Conservation (phyloP, 2,329 filamentous ascomycete genomes). For the Cladophialophora carrionii region DNA sequence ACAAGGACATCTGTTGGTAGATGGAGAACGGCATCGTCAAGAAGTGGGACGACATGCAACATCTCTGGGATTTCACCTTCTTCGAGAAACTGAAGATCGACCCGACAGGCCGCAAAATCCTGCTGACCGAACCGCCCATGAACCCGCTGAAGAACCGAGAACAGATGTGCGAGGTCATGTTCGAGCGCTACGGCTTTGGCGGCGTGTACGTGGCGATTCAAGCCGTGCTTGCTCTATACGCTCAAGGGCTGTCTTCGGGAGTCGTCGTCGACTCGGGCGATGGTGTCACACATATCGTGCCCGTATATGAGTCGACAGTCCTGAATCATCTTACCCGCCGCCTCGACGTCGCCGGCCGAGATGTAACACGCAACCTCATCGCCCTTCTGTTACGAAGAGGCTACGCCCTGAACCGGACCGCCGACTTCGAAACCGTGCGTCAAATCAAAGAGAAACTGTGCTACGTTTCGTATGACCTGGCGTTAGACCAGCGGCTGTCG, state of each 20-base stretch:
- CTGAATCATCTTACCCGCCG: slow-evolving; percentile 94
- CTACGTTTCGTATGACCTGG: slow-evolving; percentile 97
- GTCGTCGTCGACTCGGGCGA: slow-evolving; percentile 99
- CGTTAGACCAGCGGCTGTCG: slow-evolving; percentile 91
- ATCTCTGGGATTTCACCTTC: slow-evolving; percentile 99
- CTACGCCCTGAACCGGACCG: slow-evolving; percentile 95
- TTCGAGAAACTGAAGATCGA: slow-evolving; percentile 95
- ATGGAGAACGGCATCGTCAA: slow-evolving; percentile 99
- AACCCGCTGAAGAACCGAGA: slow-evolving; percentile 96
- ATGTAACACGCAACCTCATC: slow-evolving; percentile 98
- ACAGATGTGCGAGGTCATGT: slow-evolving; percentile 99
- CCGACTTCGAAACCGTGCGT: slow-evolving; percentile 97
- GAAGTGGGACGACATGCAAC: slow-evolving; percentile 99
- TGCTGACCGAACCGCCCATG: slow-evolving; percentile 96
- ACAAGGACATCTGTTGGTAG: slow-evolving; percentile 45
- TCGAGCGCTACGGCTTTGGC: slow-evolving; percentile 93
- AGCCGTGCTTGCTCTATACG: slow-evolving; percentile 92
- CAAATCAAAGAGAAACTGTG: slow-evolving; percentile 99
- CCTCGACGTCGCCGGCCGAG: slow-evolving; percentile 91
- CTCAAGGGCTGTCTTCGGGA: slow-evolving; percentile 88
- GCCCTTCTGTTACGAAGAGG: slow-evolving; percentile 89
- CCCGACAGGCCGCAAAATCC: slow-evolving; percentile 88
- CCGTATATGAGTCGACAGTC: slow-evolving; percentile 96
- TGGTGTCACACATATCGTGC: slow-evolving; percentile 97
- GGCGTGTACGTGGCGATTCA: slow-evolving; percentile 98